A percentile compares a stretch with the other conserved stretches of the same genome.
phyloP scores from a whole-genome alignment of 139 green algal genomes.

The Volvox reticuliferus region DNA sequence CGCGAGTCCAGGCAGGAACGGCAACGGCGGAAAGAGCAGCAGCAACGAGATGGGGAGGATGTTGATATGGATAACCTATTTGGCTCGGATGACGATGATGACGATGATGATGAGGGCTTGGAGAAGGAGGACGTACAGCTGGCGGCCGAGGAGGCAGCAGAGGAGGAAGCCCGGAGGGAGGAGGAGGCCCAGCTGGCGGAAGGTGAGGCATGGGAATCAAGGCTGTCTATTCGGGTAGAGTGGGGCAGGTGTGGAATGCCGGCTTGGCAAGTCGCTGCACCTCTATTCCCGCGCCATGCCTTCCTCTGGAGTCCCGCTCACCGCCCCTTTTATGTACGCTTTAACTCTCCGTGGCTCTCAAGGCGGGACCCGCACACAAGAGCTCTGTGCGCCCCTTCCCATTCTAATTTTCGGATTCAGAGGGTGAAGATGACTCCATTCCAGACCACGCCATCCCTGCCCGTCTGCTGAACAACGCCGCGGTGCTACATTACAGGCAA shows the following conservation, averaged over 20 bases:
- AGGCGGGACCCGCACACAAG: no score
- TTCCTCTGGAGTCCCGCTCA: no score
- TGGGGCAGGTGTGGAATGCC: no score
- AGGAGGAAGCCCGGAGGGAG: background rate
- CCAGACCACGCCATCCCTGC: constrained; percentile 56
- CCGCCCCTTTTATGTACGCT: no score
- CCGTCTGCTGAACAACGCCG: constrained; percentile 90
- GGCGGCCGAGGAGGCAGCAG: background rate
- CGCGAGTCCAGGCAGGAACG: constrained; percentile 11
- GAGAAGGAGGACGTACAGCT: background rate
- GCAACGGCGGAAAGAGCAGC: background rate
- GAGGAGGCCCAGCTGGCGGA: background rate
- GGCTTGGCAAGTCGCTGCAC: no score
- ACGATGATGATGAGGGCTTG: constrained; percentile 24
- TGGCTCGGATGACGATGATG: constrained; percentile 51
- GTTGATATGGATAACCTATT: constrained; percentile 56
- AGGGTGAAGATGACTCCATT: background rate
- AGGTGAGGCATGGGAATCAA: background rate
- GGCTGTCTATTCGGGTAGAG: no score
- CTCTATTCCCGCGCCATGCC: no score
- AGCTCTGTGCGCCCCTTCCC: no score
- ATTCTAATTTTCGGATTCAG: background rate
- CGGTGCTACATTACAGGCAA: constrained; percentile 78
- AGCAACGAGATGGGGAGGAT: background rate
- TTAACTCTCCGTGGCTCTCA: no score